These are phyloP conservation scores for Thelonectria olida DNA, from an alignment of 2,329 filamentous ascomycete species.

Conservation along the genomic window DNA sequence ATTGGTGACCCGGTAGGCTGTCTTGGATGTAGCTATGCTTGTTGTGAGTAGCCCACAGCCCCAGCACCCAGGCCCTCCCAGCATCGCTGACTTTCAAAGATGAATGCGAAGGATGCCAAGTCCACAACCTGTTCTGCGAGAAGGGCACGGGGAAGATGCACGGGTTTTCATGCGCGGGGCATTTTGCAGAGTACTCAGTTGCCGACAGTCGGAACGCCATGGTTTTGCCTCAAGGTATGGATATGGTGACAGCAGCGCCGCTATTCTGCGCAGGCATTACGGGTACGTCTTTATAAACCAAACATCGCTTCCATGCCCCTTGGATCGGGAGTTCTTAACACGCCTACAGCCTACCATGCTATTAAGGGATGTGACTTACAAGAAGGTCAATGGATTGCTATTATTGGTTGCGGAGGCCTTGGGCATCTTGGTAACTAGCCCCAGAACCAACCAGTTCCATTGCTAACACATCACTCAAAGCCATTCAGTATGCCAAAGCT, in stretches of 20 bases:
- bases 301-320: too few species aligned
- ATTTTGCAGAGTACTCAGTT: conserved; percentile 57
- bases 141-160: conserved; percentile 49
- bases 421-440: too few species aligned
- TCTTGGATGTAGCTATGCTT: conserved; percentile 11
- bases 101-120: conserved; percentile 56
- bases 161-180: conserved; percentile 55
- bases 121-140: conserved; percentile 53
- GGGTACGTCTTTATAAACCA: too few species aligned
- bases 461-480: too few species aligned
- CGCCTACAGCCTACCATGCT: conserved; percentile 51
- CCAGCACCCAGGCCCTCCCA: too few species aligned
- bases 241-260: too few species aligned
- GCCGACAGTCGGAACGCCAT: conserved; percentile 56
- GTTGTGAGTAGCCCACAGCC: too few species aligned
- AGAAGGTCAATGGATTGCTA: conserved; percentile 51
- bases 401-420: conserved; percentile 55
- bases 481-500: conserved; percentile 56
- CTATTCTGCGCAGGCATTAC: conserved; percentile 62
- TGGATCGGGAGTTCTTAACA: too few species aligned
- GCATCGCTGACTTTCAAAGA: too few species aligned
- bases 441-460: too few species aligned
- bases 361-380: conserved; percentile 48
- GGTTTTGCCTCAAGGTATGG: conserved; percentile 47
- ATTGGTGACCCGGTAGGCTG: conserved; percentile 11